Base-by-base conservation (phyloP, 257 asterid genomes). In the Thymus quinquecostatus region DNA sequence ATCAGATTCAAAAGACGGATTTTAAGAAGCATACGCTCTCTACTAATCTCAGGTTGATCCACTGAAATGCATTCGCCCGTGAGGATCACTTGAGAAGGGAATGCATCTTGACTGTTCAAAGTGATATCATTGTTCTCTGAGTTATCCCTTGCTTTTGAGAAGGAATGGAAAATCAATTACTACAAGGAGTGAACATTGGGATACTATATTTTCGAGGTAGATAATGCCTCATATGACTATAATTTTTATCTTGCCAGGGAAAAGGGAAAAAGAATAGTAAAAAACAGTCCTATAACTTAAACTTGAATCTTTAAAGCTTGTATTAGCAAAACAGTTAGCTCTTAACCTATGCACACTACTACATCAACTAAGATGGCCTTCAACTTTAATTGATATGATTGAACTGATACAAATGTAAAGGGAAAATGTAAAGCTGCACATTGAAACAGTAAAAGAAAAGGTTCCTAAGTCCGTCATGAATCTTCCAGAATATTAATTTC, bases 21-120 rank as follows among this genome's bases (percentile, higher is more conserved):
- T 47, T 68, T 32, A 64, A 78, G 71, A 70, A 81, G 70, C 86
- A 34, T 84, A 87, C 96, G 53, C 69, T 81, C 83, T 75, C 82
- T 89, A 64, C 74, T 75, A 41, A 60, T 68, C 77, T 77, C 80
- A 70, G 77, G 60, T 55, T 81, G 77, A 56, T 71, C 87, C 44
- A 64, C 76, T 61, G 67, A 68, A 59, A 48, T 64, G 53, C 36
- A 78, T 55, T 75, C 73, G 38, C 69, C 62, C 72, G 78, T 68
- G 66, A 78, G 78, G 70, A 53, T 66, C 75, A 56, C 80, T 64
- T 61, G 89, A 75, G 79, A 79, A 61, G 75, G 80, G 73, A 43
- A 72, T 68, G 73, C 51, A 55, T 48, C 65, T 80, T 73, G 83
- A 87, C 75, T 69, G 76, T 79, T 62, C 41, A 50, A 68, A 47